Base-by-base conservation (phyloP, 2,329 filamentous ascomycete species). In the Raffaelea albimanens region DNA sequence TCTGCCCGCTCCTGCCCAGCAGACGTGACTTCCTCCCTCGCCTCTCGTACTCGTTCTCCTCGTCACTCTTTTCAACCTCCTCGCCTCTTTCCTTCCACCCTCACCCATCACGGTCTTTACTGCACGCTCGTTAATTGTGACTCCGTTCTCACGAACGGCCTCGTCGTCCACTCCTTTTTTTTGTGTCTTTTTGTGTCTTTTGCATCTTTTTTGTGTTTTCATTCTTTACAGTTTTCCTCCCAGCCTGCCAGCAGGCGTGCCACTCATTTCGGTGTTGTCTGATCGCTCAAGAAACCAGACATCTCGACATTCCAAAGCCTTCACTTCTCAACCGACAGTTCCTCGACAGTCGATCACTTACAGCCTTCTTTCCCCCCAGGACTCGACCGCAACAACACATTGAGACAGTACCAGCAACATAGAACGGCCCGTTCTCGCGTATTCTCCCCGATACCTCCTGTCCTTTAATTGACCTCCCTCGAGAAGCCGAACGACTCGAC, bases 181-280 rank as follows among this genome's bases (percentile, higher is more conserved):
- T 40, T 22, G 23, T 21, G 22, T 21, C 13, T 23, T 22, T 5
- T 33, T 29, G n/a, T 20, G 8, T 38, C 41, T 40, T 46, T 47
- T 45, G 40, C 46, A 7, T 7, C 13, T 29, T 13, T 13, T 38
- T 19, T 38, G 13, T 16, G 34, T n/a, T 38, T 44, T 48, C 46
- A 40, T 51, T 51, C 41, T n/a, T 46, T 49, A 16, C n/a, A 48
- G 46, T 47, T 52, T 53, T 55, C 51, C 45, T n/a, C 46, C 59
- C 34, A 65, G 71, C 71, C 72, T 74, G 72, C 71, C 69, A 72
- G 71, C 73, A 65, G 75, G 75, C 72, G 65, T 67, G 70, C 67
- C 77, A 70, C 67, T 78, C 74, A 58, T 76, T 77, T 69, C 25
- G 25, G 25, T 29, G 25, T 13, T 29, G 25, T 29, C 13, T 29